These are phyloP conservation scores for Sordariomycetes sp. DNA, from an alignment of 2,329 filamentous ascomycete genomes.

Conservation along the genomic window DNA sequence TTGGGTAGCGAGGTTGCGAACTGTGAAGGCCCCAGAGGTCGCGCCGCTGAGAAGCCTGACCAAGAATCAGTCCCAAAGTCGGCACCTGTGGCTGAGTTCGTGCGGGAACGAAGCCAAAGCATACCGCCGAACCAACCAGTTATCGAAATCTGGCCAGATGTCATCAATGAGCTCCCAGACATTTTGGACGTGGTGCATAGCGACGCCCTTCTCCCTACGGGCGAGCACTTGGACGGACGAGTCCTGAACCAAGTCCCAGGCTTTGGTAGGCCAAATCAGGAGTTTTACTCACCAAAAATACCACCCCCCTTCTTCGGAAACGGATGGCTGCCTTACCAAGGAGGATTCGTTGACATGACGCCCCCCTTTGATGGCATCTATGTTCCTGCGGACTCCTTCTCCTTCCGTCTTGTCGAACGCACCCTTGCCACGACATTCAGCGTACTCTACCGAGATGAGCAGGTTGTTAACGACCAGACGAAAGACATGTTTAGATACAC, in stretches of 20 bases:
- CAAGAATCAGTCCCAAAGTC: no score
- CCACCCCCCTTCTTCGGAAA: not conserved
- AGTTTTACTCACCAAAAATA: not conserved
- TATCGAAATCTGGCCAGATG: no score
- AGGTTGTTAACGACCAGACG: not conserved
- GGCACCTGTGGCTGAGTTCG: no score
- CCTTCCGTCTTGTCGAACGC: not conserved
- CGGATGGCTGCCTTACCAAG: not conserved
- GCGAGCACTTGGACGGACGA: no score
- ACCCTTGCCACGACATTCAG: not conserved
- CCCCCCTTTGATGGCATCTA: not conserved
- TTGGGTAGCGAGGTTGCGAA: slow-evolving; percentile 15
- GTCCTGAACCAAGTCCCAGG: not conserved
- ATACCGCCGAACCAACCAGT: no score
- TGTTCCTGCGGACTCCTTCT: not conserved
- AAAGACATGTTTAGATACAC: not conserved
- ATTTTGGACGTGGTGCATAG: no score
- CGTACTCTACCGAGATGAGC: not conserved
- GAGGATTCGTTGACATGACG: not conserved
- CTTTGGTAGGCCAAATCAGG: not conserved
- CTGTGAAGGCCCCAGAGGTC: no score
- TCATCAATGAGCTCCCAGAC: no score
- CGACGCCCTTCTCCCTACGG: no score
- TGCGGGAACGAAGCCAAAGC: no score
- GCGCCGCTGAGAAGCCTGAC: no score